Percentiles rank a stretch among this genome's conserved stretches.
These are phyloP conservation scores for Blastobotrys peoriensis DNA, from an alignment of 805 yeast genomes.

Conservation along the genomic window DNA sequence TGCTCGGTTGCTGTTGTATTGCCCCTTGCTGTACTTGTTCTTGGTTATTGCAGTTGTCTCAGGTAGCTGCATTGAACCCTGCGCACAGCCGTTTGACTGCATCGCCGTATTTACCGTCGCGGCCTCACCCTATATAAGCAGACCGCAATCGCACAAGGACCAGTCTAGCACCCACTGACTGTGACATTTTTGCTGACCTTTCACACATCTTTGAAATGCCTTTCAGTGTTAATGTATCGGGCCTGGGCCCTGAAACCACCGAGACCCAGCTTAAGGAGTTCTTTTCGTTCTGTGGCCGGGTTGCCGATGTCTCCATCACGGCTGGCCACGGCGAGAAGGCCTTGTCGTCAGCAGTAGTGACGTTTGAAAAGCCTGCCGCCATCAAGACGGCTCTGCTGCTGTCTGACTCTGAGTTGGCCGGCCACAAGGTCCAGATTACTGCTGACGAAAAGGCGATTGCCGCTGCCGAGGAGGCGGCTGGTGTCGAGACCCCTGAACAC, in stretches of 20 bases:
- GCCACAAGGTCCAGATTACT: constrained; percentile 44
- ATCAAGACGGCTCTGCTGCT: constrained; percentile 63
- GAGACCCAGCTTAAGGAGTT: constrained; percentile 54
- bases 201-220: too few relatives aligned
- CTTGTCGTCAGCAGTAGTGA: constrained; percentile 42
- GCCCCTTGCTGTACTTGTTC: too few relatives aligned
- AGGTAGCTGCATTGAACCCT: too few relatives aligned
- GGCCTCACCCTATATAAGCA: too few relatives aligned
- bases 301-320: constrained; percentile 24
- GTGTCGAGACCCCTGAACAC: constrained; percentile 17
- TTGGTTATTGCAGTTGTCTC: too few relatives aligned
- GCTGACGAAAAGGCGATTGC: constrained; percentile 28
- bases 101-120: too few relatives aligned
- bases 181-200: too few relatives aligned
- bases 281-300: constrained; percentile 69
- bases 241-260: constrained; percentile 46
- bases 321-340: constrained; percentile 30
- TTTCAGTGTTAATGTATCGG: constrained; percentile 53
- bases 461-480: constrained; percentile 16
- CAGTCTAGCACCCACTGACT: too few relatives aligned
- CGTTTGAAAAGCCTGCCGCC: constrained; percentile 54
- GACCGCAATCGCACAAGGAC: too few relatives aligned
- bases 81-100: too few relatives aligned
- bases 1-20: too few relatives aligned
- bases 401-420: constrained; percentile 69